These are phyloP conservation scores for Tritrichomonas foetus DNA, from an alignment of 208 protist species.

Conservation along the genomic window DNA sequence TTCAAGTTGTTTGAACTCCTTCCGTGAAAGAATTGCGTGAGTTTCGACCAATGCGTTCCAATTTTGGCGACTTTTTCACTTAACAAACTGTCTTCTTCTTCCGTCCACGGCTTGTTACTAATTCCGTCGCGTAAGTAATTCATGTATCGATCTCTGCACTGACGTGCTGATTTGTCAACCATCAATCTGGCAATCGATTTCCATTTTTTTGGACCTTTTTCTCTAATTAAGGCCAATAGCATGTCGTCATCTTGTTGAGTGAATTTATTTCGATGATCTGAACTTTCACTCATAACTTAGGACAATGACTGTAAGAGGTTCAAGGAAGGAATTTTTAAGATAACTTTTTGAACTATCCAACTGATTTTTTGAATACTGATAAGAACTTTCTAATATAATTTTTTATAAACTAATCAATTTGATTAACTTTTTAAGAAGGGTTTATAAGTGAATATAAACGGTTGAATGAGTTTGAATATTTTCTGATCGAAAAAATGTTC, in stretches of 20 bases:
- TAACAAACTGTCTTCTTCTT: background rate
- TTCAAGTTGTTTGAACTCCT: background rate
- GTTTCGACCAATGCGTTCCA: background rate
- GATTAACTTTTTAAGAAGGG: no score
- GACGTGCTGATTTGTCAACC: background rate
- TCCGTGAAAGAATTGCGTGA: background rate
- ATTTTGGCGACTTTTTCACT: background rate
- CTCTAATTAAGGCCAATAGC: background rate
- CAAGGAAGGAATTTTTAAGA: no score
- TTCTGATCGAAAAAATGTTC: no score
- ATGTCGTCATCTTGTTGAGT: background rate
- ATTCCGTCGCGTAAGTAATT: background rate
- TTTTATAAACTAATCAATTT: no score
- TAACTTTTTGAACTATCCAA: no score
- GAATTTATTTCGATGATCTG: background rate
- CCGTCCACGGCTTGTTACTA: background rate
- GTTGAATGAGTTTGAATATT: no score
- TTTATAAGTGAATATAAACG: no score
- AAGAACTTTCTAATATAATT: no score
- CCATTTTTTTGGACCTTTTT: background rate
- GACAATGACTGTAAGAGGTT: no score
- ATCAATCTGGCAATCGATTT: background rate
- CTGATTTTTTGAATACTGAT: no score
- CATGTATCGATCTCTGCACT: background rate
- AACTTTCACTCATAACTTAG: background rate